Conservation (phyloP, 139 green algal species). For the Mesostigma viride region DNA sequence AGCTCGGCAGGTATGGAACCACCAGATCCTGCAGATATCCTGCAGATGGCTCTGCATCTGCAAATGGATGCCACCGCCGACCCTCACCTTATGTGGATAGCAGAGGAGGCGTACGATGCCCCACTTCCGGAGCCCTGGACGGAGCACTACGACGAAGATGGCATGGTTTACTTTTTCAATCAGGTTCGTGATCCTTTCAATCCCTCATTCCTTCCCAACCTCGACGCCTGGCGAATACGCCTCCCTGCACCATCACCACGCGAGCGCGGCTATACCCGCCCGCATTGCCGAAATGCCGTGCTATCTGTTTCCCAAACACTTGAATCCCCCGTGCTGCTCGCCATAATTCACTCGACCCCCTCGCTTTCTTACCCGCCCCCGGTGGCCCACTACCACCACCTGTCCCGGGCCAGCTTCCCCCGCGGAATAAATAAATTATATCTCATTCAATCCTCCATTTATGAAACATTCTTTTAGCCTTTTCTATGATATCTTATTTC, state of each 20-base stretch:
- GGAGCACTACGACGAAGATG: conserved; percentile 20
- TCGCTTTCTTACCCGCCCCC: not conserved
- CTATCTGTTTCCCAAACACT: not conserved
- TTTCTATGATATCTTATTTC: too few species aligned
- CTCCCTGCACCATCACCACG: not conserved
- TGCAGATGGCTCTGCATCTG: conserved; percentile 18
- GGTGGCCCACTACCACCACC: not conserved
- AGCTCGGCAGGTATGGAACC: too few species aligned
- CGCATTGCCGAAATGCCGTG: not conserved
- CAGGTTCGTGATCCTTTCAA: not conserved
- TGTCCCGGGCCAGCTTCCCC: not conserved
- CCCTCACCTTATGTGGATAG: conserved; percentile 20
- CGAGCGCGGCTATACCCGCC: not conserved
- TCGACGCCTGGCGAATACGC: not conserved
- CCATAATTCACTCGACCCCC: not conserved
- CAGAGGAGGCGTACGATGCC: conserved; percentile 21
- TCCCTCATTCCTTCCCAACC: not conserved
- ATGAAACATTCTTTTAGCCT: not conserved
- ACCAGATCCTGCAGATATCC: too few species aligned
- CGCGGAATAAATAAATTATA: not conserved
- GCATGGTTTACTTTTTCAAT: conserved; percentile 26
- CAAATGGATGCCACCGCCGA: conserved; percentile 21
- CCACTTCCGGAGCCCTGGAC: conserved; percentile 15
- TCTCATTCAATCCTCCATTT: not conserved
- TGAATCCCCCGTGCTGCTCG: not conserved